phyloP scores from a whole-genome alignment of 768 basidiomycete species.

The Coprinopsis strossmayeri region DNA sequence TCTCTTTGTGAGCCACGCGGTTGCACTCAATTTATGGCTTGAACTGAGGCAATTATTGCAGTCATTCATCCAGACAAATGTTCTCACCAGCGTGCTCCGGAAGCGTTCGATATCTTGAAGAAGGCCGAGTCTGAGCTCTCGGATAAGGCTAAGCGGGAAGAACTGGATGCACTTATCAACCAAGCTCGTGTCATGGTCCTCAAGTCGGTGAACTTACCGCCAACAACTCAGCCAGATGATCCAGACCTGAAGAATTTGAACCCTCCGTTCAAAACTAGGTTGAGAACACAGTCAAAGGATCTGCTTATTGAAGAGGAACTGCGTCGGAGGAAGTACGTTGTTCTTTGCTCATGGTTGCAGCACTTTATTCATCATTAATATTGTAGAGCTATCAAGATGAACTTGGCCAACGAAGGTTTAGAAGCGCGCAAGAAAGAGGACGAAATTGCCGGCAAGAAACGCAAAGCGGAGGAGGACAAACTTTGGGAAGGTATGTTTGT shows the following conservation, averaged over 20 bases:
- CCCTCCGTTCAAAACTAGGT: slow-evolving; percentile 61
- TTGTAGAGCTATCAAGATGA: slow-evolving; percentile 78
- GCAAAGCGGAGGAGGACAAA: slow-evolving; percentile 86
- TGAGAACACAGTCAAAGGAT: slow-evolving; percentile 73
- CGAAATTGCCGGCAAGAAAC: slow-evolving; percentile 67
- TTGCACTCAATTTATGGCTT: slow-evolving; percentile 22
- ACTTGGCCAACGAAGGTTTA: slow-evolving; percentile 84
- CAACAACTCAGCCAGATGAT: slow-evolving; percentile 53
- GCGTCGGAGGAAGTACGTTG: slow-evolving; percentile 67
- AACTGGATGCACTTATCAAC: slow-evolving; percentile 72
- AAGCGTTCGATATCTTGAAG: slow-evolving; percentile 91
- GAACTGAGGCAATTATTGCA: slow-evolving; percentile 21
- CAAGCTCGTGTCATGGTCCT: slow-evolving; percentile 69
- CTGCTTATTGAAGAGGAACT: slow-evolving; percentile 88
- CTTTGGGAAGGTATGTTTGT: slow-evolving; percentile 72
- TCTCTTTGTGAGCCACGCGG: slow-evolving; percentile 74
- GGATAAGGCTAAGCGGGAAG: slow-evolving; percentile 72
- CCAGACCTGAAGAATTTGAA: slow-evolving; percentile 45
- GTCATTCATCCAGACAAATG: slow-evolving; percentile 99
- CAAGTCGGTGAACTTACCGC: slow-evolving; percentile 54
- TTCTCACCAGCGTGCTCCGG: slow-evolving; percentile 77
- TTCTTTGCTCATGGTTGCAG: not conserved
- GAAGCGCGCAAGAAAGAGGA: slow-evolving; percentile 94
- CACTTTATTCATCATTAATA: slow-evolving; percentile 2
- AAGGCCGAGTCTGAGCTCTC: slow-evolving; percentile 87